These are phyloP conservation scores for Penicillium sp. DNA, from an alignment of 2,329 filamentous ascomycete species.

Conservation along the genomic window DNA sequence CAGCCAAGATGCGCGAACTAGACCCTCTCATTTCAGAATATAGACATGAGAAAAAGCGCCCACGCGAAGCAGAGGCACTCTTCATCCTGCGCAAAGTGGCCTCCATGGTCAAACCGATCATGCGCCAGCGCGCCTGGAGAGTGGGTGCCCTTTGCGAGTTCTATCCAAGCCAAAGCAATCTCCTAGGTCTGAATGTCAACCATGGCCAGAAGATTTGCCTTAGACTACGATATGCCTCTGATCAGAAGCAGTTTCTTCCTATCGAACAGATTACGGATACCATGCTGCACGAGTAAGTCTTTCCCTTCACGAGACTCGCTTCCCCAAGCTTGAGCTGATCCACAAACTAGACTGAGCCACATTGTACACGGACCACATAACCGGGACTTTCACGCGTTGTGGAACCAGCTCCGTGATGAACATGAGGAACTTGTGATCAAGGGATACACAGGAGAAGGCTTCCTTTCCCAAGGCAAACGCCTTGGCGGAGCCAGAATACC, in stretches of 20 bases:
- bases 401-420: conserved; percentile 87
- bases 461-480: conserved; percentile 71
- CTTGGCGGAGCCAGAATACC: conserved; percentile 70
- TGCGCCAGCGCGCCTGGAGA: conserved; percentile 81
- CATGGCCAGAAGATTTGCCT: conserved; percentile 77
- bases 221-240: conserved; percentile 73
- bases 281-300: conserved; percentile 76
- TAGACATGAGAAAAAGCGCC: conserved; percentile 53
- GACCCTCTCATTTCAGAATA: conserved; percentile 54
- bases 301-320: not conserved
- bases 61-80: conserved; percentile 54
- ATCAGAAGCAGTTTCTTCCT: conserved; percentile 74
- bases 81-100: conserved; percentile 74
- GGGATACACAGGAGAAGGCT: conserved; percentile 89
- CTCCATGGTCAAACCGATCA: conserved; percentile 90
- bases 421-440: conserved; percentile 73
- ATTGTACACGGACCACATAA: conserved; percentile 84
- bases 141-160: conserved; percentile 82
- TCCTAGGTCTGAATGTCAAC: conserved; percentile 82
- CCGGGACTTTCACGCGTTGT: conserved; percentile 76
- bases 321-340: conserved; percentile 1
- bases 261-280: conserved; percentile 83
- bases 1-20: conserved; percentile 42
- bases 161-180: conserved; percentile 70
- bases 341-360: conserved; percentile 64